Conservation (phyloP, 352 stramenopile species). For the Pythium sp. region DNA sequence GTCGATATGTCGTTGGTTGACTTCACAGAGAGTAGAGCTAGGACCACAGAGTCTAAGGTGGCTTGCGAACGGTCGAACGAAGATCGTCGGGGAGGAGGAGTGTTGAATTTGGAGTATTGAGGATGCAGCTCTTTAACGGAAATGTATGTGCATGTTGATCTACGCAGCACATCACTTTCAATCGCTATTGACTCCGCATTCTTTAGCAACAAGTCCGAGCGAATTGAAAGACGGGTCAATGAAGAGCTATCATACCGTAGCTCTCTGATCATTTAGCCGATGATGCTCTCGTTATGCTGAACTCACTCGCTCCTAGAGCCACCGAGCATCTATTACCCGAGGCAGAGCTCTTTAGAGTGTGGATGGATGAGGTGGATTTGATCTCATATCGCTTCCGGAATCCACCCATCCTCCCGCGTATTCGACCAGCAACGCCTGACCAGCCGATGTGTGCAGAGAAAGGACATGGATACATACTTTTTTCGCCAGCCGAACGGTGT, state of each 20-base stretch:
- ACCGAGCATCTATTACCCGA: no score
- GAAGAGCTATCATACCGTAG: no score
- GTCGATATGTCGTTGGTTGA: not conserved
- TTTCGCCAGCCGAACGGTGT: not conserved
- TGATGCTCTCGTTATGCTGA: no score
- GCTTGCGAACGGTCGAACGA: not conserved
- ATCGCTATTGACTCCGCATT: no score
- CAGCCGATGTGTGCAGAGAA: not conserved
- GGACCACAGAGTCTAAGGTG: not conserved
- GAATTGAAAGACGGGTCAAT: no score
- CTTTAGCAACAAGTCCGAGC: no score
- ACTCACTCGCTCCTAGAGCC: no score
- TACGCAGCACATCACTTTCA: not conserved
- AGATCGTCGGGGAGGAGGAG: not conserved
- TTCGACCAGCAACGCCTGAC: slow-evolving; percentile 3
- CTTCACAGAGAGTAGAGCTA: not conserved
- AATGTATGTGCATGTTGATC: not conserved
- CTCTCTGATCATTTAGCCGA: no score
- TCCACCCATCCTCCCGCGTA: not conserved
- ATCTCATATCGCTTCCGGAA: no score
- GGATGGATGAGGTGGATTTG: no score
- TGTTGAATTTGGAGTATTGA: not conserved
- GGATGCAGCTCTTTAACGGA: not conserved
- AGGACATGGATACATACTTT: not conserved
- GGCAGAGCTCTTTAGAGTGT: no score